Conservation (phyloP, 805 yeast species). For the Ogataea henricii region DNA sequence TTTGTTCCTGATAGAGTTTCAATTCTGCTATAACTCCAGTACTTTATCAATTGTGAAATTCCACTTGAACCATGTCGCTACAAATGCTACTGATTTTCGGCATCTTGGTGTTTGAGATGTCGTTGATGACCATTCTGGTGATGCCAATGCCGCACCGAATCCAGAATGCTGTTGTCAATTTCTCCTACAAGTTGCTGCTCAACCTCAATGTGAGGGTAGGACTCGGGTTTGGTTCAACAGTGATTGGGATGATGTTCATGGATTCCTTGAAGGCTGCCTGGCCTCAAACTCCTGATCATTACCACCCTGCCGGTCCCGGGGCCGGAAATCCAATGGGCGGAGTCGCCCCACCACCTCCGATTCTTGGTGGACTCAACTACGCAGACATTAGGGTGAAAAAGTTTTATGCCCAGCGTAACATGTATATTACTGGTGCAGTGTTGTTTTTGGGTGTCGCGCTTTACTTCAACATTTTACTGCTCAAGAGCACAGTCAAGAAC, state of each 20-base stretch:
- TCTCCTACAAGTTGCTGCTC: constrained; percentile 32
- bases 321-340: constrained; percentile 2
- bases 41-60: not conserved
- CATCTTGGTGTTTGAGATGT: constrained; percentile 47
- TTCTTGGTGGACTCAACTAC: constrained; percentile 12
- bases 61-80: constrained; percentile 28
- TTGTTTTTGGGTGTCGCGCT: constrained; percentile 49
- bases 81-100: constrained; percentile 41
- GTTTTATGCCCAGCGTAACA: constrained; percentile 58
- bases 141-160: constrained; percentile 51
- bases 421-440: constrained; percentile 58
- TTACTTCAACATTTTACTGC: constrained; percentile 43
- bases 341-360: constrained; percentile 11
- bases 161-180: constrained; percentile 39
- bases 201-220: constrained; percentile 45
- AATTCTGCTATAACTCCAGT: not conserved
- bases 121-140: constrained; percentile 42
- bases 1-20: too few relatives aligned
- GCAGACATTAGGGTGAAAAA: constrained; percentile 45
- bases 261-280: constrained; percentile 42
- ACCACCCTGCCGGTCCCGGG: constrained; percentile 8
- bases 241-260: constrained; percentile 47
- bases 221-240: constrained; percentile 38
- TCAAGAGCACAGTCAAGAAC: constrained; percentile 46
- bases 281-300: constrained; percentile 17